Conservation (phyloP, 306 rosid species). For the Vicia sativa region DNA sequence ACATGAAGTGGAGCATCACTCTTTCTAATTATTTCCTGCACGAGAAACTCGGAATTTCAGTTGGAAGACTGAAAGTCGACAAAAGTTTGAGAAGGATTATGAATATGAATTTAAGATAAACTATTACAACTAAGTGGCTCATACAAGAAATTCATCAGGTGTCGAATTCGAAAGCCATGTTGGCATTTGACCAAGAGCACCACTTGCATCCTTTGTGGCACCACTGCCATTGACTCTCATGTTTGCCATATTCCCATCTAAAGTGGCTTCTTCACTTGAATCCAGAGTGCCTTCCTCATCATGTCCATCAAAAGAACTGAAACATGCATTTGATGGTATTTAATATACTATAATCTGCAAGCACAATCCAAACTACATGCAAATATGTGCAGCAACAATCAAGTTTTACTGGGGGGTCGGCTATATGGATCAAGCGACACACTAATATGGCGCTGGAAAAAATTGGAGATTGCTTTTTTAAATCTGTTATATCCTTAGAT, state of each 20-base stretch:
- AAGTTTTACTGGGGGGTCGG: too few relatives aligned
- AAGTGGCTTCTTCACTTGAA: conserved; percentile 58
- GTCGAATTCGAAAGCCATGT: conserved; percentile 89
- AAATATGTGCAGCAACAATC: background rate
- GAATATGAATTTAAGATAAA: conserved; percentile 22
- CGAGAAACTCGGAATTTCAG: conserved; percentile 46
- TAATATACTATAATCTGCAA: conserved; percentile 33
- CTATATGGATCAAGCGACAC: conserved; percentile 1
- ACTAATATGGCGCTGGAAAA: conserved; percentile 6
- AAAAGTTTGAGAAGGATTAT: conserved; percentile 35
- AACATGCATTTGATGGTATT: conserved; percentile 39
- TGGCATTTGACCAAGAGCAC: conserved; percentile 72
- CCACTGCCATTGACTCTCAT: conserved; percentile 62
- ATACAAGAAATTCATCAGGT: conserved; percentile 98
- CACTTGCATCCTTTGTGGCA: conserved; percentile 58
- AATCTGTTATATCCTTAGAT: conserved; percentile 17
- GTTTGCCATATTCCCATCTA: conserved; percentile 56
- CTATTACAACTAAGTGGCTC: conserved; percentile 33
- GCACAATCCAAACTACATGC: conserved; percentile 23
- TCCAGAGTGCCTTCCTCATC: conserved; percentile 73
- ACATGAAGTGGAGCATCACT: conserved; percentile 88
- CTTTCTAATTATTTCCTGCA: conserved; percentile 86
- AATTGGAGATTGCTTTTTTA: conserved; percentile 2
- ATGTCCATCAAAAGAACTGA: conserved; percentile 82
- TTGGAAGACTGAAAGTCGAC: conserved; percentile 33